Conservation (phyloP, 805 yeast species). For the Saccharomycopsis olivae region DNA sequence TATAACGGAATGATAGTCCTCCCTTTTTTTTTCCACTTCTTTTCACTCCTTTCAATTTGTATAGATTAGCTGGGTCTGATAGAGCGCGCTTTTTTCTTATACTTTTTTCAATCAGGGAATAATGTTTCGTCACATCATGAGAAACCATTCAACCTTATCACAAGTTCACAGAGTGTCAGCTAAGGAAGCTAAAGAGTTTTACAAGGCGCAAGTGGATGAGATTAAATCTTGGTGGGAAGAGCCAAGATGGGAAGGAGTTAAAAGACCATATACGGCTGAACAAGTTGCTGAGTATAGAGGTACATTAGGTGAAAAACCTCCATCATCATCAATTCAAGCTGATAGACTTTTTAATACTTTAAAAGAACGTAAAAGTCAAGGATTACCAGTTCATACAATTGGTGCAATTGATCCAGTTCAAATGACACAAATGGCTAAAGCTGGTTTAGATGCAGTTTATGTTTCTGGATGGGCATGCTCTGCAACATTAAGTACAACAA, state of each 20-base stretch:
- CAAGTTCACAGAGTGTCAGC: too few species aligned
- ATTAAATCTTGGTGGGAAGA: slow-evolving; percentile 41
- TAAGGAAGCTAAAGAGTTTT: too few species aligned
- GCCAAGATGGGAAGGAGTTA: slow-evolving; percentile 35
- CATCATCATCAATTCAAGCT: slow-evolving; percentile 44
- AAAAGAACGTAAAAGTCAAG: slow-evolving; percentile 29
- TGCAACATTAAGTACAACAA: slow-evolving; percentile 44
- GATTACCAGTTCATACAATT: slow-evolving; percentile 42
- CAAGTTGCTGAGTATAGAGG: slow-evolving; percentile 47
- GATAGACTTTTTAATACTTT: slow-evolving; percentile 38
- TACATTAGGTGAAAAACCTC: slow-evolving; percentile 28
- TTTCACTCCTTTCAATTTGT: too few species aligned
- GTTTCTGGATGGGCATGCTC: slow-evolving; percentile 58
- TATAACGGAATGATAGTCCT: too few species aligned
- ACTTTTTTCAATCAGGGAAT: too few species aligned
- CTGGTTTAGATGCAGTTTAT: slow-evolving; percentile 43
- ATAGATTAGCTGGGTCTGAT: too few species aligned
- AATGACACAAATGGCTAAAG: slow-evolving; percentile 43
- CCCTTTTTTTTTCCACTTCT: too few species aligned
- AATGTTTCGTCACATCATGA: too few species aligned
- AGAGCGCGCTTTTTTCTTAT: too few species aligned
- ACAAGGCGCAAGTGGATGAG: slow-evolving; percentile 26
- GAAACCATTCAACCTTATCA: too few species aligned
- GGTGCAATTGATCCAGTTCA: slow-evolving; percentile 58
- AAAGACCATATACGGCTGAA: slow-evolving; percentile 42